phyloP scores from a whole-genome alignment of 2,329 filamentous ascomycete genomes.

The Aspergillus flavus region DNA sequence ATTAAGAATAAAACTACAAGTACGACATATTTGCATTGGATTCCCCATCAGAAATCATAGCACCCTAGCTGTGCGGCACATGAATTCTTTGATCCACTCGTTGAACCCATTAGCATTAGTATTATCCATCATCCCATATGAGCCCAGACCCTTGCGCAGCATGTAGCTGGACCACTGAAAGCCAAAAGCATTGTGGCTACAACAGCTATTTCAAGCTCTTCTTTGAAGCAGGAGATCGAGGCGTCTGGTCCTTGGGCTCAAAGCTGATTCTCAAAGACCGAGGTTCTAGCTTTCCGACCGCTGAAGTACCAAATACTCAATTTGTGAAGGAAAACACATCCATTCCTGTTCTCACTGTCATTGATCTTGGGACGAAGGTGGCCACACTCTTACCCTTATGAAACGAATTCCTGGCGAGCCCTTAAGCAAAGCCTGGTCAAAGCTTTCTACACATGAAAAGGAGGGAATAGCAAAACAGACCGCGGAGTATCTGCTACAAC shows the following conservation, averaged over 20 bases:
- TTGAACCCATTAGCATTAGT: too few relatives aligned
- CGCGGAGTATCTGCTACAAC: constrained; percentile 23
- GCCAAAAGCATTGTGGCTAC: constrained; percentile 19
- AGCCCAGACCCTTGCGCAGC: not conserved
- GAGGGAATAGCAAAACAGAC: constrained; percentile 27
- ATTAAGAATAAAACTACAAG: too few relatives aligned
- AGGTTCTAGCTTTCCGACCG: constrained; percentile 13
- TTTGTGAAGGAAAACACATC: constrained; percentile 24
- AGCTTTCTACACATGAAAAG: constrained; percentile 19
- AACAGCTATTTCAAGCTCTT: constrained; percentile 21
- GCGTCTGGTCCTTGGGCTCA: constrained; percentile 35
- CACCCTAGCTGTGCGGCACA: too few relatives aligned
- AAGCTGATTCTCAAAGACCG: constrained; percentile 33
- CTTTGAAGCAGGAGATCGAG: constrained; percentile 29
- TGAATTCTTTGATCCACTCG: too few relatives aligned
- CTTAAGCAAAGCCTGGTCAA: constrained; percentile 20
- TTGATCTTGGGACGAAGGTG: constrained; percentile 24
- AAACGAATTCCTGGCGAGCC: constrained; percentile 21
- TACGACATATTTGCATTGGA: too few relatives aligned
- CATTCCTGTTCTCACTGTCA: constrained; percentile 23
- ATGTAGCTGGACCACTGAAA: constrained; percentile 22
- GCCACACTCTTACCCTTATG: constrained; percentile 17
- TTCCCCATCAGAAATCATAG: too few relatives aligned
- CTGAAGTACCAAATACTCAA: constrained; percentile 20
- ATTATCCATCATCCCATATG: too few relatives aligned